These are phyloP conservation scores for Tieghemostelium lacteum DNA, from an alignment of 78 protist genomes.

Conservation along the genomic window DNA sequence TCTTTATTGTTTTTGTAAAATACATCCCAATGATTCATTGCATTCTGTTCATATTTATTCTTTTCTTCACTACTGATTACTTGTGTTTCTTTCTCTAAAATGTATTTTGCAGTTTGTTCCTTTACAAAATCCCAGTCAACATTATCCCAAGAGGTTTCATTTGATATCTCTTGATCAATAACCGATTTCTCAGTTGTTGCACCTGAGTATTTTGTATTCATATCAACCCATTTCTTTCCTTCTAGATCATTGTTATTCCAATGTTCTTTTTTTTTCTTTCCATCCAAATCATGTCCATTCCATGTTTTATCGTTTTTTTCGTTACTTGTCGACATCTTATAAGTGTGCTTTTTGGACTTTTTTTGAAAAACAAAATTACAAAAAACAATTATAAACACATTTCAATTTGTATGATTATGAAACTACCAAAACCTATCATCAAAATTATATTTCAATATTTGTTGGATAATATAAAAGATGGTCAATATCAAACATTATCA, in stretches of 20 bases:
- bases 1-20: constrained; percentile 76
- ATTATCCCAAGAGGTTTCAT: constrained; percentile 62
- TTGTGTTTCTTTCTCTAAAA: constrained; percentile 26
- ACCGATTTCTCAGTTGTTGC: constrained; percentile 18
- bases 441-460: too few species aligned
- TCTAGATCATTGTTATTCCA: neutral
- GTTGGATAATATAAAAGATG: too few species aligned
- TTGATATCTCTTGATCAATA: constrained; percentile 40
- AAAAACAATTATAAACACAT: too few species aligned
- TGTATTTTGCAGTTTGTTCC: constrained; percentile 21
- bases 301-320: too few species aligned
- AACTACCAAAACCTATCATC: too few species aligned
- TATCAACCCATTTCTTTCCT: constrained; percentile 57
- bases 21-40: constrained; percentile 74
- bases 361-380: too few species aligned
- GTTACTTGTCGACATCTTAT: too few species aligned
- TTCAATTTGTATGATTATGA: too few species aligned
- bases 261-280: too few species aligned
- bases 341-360: too few species aligned
- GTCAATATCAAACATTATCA: too few species aligned
- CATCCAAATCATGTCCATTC: too few species aligned
- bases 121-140: constrained; percentile 63
- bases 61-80: neutral
- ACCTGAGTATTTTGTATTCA: constrained; percentile 53
- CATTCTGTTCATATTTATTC: constrained; percentile 32